A percentile compares a stretch with the other conserved stretches of the same genome.
These are phyloP conservation scores for Aschersonia sp. DNA, from an alignment of 2,329 filamentous ascomycete species.

Conservation along the genomic window DNA sequence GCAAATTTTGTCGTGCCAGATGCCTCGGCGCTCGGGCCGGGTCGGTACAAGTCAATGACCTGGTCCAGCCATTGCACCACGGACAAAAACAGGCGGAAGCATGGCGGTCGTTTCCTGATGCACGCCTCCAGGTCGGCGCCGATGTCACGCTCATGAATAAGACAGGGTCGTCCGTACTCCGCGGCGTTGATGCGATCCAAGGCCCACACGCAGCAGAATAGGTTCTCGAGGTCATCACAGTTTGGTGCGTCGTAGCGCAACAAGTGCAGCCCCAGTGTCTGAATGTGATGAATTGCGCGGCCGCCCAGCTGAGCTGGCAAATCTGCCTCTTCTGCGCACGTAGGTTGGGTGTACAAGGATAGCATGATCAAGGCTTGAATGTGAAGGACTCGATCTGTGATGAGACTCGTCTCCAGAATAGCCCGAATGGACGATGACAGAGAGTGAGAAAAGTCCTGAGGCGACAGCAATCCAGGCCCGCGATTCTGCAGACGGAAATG, in stretches of 20 bases:
- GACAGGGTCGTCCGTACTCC: slow-evolving; percentile 42
- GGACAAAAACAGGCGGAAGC: slow-evolving; percentile 41
- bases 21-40: slow-evolving; percentile 26
- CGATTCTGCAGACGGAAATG: slow-evolving; percentile 29
- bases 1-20: slow-evolving; percentile 26
- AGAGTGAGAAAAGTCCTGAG: slow-evolving; percentile 31
- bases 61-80: slow-evolving; percentile 41
- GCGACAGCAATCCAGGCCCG: slow-evolving; percentile 22
- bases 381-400: slow-evolving; percentile 37
- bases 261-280: slow-evolving; percentile 41
- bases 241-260: slow-evolving; percentile 23
- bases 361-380: slow-evolving; percentile 39
- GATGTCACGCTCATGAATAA: slow-evolving; percentile 47
- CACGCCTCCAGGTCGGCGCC: slow-evolving; percentile 36
- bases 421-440: slow-evolving; percentile 33
- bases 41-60: slow-evolving; percentile 46
- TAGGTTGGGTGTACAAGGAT: slow-evolving; percentile 44
- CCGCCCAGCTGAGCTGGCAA: slow-evolving; percentile 36
- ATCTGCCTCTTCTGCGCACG: slow-evolving; percentile 36
- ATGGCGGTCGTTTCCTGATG: slow-evolving; percentile 33
- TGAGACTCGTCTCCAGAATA: slow-evolving; percentile 36
- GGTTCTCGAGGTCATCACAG: slow-evolving; percentile 26
- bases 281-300: slow-evolving; percentile 40
- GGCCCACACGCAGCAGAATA: slow-evolving; percentile 47
- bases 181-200: slow-evolving; percentile 44